These are phyloP conservation scores for Actinomortierella ambigua DNA, from an alignment of 371 early-diverging fungal genomes.

Conservation along the genomic window DNA sequence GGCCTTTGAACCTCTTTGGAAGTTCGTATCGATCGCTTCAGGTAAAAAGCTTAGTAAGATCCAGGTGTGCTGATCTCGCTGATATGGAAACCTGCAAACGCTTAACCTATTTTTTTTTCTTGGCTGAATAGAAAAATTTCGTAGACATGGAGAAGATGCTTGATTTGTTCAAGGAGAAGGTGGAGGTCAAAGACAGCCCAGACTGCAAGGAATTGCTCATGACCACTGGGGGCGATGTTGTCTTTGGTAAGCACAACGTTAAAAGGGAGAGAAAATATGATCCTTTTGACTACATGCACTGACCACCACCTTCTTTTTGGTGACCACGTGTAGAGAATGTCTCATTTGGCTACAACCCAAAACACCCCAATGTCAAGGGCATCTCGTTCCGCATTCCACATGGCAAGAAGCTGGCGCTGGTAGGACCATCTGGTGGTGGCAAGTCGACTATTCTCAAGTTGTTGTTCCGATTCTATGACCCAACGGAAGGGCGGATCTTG, in stretches of 20 bases:
- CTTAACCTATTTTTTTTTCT: background rate
- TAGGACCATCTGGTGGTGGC: conserved; percentile 91
- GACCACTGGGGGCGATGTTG: conserved; percentile 61
- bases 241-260: conserved; percentile 66
- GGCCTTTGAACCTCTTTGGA: conserved; percentile 58
- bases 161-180: conserved; percentile 77
- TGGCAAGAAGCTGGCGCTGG: conserved; percentile 84
- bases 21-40: conserved; percentile 44
- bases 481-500: conserved; percentile 75
- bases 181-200: conserved; percentile 68
- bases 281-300: background rate
- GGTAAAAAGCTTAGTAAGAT: conserved; percentile 58
- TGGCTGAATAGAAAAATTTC: conserved; percentile 67
- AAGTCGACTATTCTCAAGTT: conserved; percentile 91
- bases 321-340: conserved; percentile 64
- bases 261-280: background rate
- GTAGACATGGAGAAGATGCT: conserved; percentile 96
- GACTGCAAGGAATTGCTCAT: conserved; percentile 55
- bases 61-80: too few relatives aligned
- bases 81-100: too few relatives aligned
- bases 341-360: conserved; percentile 74
- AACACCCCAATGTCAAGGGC: conserved; percentile 69
- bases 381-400: conserved; percentile 86
- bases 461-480: conserved; percentile 91
- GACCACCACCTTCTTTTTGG: conserved; percentile 30